Evolutionary conservation across 345 rosid species (phyloP).

Genomic region (Camelina laxa): DNA sequence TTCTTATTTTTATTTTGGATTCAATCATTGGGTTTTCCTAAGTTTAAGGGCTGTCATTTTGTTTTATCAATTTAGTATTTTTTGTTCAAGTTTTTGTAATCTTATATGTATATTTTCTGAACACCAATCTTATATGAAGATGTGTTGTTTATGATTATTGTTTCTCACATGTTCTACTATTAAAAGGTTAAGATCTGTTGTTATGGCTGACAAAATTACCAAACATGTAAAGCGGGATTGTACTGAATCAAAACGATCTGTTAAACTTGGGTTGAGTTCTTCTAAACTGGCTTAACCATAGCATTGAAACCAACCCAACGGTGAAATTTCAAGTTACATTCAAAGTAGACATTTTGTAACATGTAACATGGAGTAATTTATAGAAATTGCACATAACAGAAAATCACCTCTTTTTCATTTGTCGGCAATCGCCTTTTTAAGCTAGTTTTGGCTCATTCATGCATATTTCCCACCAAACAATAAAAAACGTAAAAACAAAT

Average conservation of each 20-base stretch:
- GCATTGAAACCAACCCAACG: conserved; percentile 1
- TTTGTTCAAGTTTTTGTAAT: conserved; percentile 14
- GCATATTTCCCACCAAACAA: conserved; percentile 6
- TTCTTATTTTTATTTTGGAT: not conserved
- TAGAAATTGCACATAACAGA: not conserved
- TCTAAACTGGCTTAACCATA: not conserved
- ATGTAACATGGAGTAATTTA: not conserved
- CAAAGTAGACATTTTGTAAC: not conserved
- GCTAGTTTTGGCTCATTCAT: conserved; percentile 2
- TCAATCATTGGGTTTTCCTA: conserved; percentile 40
- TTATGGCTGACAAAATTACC: conserved; percentile 12
- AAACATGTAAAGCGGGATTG: conserved; percentile 13
- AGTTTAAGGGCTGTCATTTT: conserved; percentile 33
- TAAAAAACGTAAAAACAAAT: not conserved
- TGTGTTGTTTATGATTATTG: not conserved
- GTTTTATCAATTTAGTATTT: not conserved
- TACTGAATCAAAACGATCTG: conserved; percentile 17
- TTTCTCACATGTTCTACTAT: conserved; percentile 25
- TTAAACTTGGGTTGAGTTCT: not conserved
- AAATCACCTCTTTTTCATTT: not conserved
- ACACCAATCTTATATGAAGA: conserved; percentile 4
- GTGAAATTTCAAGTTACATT: not conserved
- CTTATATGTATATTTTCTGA: not conserved
- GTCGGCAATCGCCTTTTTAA: not conserved
- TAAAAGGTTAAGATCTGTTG: not conserved